These are phyloP conservation scores for Piper longum DNA, from an alignment of 164 flowering plant species.

Conservation along the genomic window DNA sequence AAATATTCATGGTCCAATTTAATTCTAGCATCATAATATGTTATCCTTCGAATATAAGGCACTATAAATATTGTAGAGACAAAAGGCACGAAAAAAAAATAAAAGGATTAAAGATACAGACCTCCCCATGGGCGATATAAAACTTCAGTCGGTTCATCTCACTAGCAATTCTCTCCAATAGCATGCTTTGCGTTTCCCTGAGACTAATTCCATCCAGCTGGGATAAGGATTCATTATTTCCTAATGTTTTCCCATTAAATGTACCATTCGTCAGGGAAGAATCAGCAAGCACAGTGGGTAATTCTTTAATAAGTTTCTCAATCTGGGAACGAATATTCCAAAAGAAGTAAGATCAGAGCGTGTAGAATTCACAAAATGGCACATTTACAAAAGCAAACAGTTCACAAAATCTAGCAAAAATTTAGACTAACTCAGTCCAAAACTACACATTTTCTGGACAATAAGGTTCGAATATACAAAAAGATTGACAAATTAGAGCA, in stretches of 20 bases:
- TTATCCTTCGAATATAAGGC: no score
- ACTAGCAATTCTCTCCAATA: conserved; percentile 93
- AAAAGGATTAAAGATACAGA: conserved; percentile 21
- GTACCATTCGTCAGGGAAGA: conserved; percentile 49
- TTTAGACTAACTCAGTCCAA: neutral
- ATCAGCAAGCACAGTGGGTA: conserved; percentile 31
- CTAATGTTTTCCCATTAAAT: conserved; percentile 25
- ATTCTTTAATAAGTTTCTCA: conserved; percentile 29
- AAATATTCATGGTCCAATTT: no score
- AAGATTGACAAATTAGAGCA: no score
- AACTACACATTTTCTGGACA: neutral
- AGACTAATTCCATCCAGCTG: conserved; percentile 47
- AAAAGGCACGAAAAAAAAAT: no score
- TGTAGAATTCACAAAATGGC: neutral
- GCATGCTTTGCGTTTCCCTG: conserved; percentile 95
- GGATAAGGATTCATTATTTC: conserved; percentile 32
- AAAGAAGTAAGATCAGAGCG: neutral
- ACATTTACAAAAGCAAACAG: neutral
- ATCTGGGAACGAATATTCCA: conserved; percentile 11
- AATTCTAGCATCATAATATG: no score
- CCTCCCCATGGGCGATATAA: conserved; percentile 85
- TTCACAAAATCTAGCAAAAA: neutral
- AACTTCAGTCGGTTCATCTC: conserved; percentile 97
- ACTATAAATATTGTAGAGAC: no score
- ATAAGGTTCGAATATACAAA: no score